Conservation (phyloP, 1,139 yeast genomes). For the Magnusiomyces ingens region DNA sequence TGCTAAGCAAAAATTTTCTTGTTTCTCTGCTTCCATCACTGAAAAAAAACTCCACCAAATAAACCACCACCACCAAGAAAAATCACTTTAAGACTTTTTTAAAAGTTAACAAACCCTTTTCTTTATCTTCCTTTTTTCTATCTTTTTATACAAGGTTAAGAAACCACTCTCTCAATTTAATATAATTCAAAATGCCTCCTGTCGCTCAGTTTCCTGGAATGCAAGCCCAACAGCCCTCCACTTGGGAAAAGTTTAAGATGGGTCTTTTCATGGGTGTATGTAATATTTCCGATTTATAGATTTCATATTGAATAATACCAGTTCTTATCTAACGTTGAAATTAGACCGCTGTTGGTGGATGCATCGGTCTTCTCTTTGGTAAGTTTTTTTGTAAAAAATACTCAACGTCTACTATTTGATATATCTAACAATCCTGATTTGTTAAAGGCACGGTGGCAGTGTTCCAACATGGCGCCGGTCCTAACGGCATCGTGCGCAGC, state of each 20-base stretch:
- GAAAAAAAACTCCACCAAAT: too few species aligned
- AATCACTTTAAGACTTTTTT: not conserved
- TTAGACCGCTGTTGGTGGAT: slow-evolving; percentile 81
- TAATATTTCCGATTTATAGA: slow-evolving; percentile 12
- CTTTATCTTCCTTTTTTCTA: not conserved
- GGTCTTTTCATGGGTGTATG: slow-evolving; percentile 89
- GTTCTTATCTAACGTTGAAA: slow-evolving; percentile 5
- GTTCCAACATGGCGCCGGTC: slow-evolving; percentile 94
- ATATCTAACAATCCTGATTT: not conserved
- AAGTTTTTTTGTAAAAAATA: slow-evolving; percentile 11
- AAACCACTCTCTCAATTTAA: not conserved
- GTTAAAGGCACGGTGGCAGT: slow-evolving; percentile 62
- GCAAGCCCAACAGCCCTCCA: slow-evolving; percentile 69
- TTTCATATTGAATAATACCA: too few species aligned
- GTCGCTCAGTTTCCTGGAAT: slow-evolving; percentile 67
- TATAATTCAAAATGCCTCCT: slow-evolving; percentile 57
- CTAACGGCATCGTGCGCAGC: slow-evolving; percentile 93
- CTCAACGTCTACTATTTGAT: not conserved
- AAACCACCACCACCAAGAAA: not conserved
- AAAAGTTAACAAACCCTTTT: not conserved
- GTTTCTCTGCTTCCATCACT: too few species aligned
- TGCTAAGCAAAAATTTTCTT: too few species aligned
- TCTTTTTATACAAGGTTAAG: too few species aligned
- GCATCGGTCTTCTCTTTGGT: slow-evolving; percentile 91
- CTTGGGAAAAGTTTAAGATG: slow-evolving; percentile 95